Conservation (phyloP, 2,329 filamentous ascomycete species). For the Penicillium fuscoglaucum region DNA sequence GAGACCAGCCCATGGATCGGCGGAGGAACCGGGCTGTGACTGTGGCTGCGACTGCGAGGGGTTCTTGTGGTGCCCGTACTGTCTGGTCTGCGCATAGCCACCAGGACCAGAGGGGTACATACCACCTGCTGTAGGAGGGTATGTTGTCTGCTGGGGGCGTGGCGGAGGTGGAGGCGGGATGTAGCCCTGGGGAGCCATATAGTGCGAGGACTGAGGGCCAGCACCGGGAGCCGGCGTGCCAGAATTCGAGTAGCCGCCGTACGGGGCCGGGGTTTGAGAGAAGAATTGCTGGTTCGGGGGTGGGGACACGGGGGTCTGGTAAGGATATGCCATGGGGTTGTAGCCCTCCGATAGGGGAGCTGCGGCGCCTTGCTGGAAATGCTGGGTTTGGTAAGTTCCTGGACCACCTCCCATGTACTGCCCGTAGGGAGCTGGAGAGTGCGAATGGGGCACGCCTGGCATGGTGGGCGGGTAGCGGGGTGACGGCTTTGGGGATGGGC, state of each 20-base stretch:
- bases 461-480: slow-evolving; percentile 36
- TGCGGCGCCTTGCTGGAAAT: slow-evolving; percentile 46
- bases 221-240: slow-evolving; percentile 30
- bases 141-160: slow-evolving; percentile 56
- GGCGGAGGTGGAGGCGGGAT: slow-evolving; percentile 68
- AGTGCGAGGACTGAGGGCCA: slow-evolving; percentile 42
- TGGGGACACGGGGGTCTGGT: slow-evolving; percentile 43
- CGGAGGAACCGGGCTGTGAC: slow-evolving; percentile 30
- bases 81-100: slow-evolving; percentile 55
- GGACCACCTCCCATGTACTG: slow-evolving; percentile 33
- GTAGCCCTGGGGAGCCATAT: slow-evolving; percentile 60
- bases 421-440: slow-evolving; percentile 40
- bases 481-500: slow-evolving; percentile 45
- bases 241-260: slow-evolving; percentile 36
- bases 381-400: slow-evolving; percentile 33
- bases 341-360: slow-evolving; percentile 47
- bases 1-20: slow-evolving; percentile 70
- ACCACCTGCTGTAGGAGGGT: slow-evolving; percentile 46
- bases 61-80: slow-evolving; percentile 41
- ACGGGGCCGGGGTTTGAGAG: slow-evolving; percentile 37
- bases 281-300: slow-evolving; percentile 46
- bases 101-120: slow-evolving; percentile 57
- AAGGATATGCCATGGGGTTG: slow-evolving; percentile 54
- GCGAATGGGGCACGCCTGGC: slow-evolving; percentile 32
- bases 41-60: slow-evolving; percentile 40